Conservation (phyloP, 257 asterid species). For the Eustoma russellianum region DNA sequence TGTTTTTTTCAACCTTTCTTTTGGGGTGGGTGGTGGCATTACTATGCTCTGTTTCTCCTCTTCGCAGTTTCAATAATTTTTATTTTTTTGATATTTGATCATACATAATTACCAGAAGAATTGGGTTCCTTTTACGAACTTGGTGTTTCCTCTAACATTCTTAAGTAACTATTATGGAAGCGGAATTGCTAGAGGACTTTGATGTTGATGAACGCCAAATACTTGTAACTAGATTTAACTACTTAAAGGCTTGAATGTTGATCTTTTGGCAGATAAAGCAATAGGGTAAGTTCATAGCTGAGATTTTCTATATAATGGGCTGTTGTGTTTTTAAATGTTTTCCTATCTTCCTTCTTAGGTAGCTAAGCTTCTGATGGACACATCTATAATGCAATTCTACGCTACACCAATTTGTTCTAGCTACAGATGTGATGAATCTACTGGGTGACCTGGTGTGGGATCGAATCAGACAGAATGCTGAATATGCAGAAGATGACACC, state of each 20-base stretch:
- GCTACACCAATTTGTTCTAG: constrained; percentile 72
- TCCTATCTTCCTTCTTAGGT: constrained; percentile 40
- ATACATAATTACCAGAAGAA: too few species aligned
- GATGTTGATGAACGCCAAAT: too few species aligned
- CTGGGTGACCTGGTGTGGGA: constrained; percentile 84
- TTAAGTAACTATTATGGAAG: background rate
- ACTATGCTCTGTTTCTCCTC: background rate
- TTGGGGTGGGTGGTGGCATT: background rate
- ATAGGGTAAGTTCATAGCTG: background rate
- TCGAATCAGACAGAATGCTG: constrained; percentile 61
- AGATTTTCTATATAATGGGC: background rate
- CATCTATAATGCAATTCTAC: constrained; percentile 58
- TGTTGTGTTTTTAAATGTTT: constrained; percentile 6
- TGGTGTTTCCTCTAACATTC: background rate
- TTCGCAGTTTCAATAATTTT: too few species aligned
- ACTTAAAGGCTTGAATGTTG: too few species aligned
- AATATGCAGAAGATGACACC: constrained; percentile 43
- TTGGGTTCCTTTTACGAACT: too few species aligned
- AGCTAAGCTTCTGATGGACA: constrained; percentile 71
- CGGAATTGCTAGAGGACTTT: background rate
- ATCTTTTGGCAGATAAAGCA: too few species aligned
- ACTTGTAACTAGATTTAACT: too few species aligned
- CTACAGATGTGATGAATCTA: constrained; percentile 76
- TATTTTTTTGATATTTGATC: too few species aligned
- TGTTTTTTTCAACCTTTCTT: background rate